Evolutionary conservation across 768 basidiomycete species (phyloP).

Genomic region (Neoboletus subvelutipes): DNA sequence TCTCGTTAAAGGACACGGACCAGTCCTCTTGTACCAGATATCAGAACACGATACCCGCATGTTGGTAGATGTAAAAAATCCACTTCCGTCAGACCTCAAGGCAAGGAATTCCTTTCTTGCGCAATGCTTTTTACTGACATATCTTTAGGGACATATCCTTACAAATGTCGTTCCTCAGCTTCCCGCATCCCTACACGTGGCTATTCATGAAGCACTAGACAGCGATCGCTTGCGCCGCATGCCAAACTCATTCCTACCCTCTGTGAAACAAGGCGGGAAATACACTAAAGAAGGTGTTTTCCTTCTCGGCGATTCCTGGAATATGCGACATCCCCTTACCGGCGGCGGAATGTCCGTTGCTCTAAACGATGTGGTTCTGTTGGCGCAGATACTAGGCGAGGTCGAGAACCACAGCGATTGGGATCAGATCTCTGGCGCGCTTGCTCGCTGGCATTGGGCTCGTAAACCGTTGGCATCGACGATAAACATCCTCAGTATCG

Average conservation of each 20-base stretch:
- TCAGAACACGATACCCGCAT: constrained; percentile 87
- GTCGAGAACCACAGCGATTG: constrained; percentile 48
- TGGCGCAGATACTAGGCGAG: constrained; percentile 58
- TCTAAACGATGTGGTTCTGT: constrained; percentile 77
- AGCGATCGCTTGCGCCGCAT: constrained; percentile 81
- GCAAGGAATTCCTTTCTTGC: constrained; percentile 32
- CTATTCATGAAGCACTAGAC: constrained; percentile 70
- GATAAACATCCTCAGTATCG: constrained; percentile 90
- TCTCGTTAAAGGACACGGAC: constrained; percentile 77
- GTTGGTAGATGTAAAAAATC: constrained; percentile 84
- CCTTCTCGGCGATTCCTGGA: constrained; percentile 94
- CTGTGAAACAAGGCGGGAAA: constrained; percentile 59
- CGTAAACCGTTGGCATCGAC: constrained; percentile 83
- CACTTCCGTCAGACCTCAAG: constrained; percentile 81
- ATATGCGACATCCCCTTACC: constrained; percentile 98
- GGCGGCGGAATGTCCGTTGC: constrained; percentile 99
- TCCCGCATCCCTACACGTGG: constrained; percentile 64
- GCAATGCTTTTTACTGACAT: constrained; percentile 1
- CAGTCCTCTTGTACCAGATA: constrained; percentile 93
- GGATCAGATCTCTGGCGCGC: constrained; percentile 46
- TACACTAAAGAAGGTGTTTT: constrained; percentile 65
- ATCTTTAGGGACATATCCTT: constrained; percentile 61
- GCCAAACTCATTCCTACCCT: constrained; percentile 93
- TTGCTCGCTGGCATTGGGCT: constrained; percentile 82
- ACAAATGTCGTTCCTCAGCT: constrained; percentile 77